Evolutionary conservation across 192 early-diverging fungal species (phyloP).

Genomic region (Coemansia javaensis): DNA sequence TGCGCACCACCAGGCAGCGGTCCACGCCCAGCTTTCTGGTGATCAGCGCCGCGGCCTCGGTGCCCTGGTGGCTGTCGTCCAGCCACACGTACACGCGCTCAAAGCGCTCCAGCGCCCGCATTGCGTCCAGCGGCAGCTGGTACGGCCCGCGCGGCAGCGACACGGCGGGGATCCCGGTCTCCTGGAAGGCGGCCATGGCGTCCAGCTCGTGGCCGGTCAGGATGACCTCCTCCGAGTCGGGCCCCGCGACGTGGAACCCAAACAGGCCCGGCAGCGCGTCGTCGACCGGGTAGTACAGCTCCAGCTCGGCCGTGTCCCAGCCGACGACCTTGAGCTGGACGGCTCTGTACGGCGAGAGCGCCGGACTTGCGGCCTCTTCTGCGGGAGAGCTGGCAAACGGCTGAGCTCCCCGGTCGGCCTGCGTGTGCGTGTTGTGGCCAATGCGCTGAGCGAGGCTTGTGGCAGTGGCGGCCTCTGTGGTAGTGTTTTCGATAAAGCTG

Average conservation of each 20-base stretch:
- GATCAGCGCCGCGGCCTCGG: constrained; percentile 55
- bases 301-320: constrained; percentile 35
- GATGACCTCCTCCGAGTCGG: constrained; percentile 48
- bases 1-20: constrained; percentile 56
- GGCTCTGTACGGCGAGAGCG: constrained; percentile 13
- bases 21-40: constrained; percentile 62
- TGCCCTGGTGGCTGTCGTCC: constrained; percentile 63
- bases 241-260: constrained; percentile 55
- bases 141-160: constrained; percentile 55
- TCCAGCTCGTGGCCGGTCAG: constrained; percentile 61
- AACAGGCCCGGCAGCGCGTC: constrained; percentile 55
- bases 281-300: constrained; percentile 54
- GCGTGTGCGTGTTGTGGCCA: no score
- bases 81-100: constrained; percentile 65
- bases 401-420: no score
- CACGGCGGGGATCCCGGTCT: constrained; percentile 57
- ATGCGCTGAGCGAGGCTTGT: no score
- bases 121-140: constrained; percentile 55
- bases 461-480: neutral
- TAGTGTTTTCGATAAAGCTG: constrained; percentile 39
- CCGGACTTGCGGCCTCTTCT: neutral
- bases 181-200: constrained; percentile 63
- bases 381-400: no score
- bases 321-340: constrained; percentile 54
- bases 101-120: constrained; percentile 61